Base-by-base conservation (phyloP, 352 stramenopile species). In the Elongisporangium undulatum region DNA sequence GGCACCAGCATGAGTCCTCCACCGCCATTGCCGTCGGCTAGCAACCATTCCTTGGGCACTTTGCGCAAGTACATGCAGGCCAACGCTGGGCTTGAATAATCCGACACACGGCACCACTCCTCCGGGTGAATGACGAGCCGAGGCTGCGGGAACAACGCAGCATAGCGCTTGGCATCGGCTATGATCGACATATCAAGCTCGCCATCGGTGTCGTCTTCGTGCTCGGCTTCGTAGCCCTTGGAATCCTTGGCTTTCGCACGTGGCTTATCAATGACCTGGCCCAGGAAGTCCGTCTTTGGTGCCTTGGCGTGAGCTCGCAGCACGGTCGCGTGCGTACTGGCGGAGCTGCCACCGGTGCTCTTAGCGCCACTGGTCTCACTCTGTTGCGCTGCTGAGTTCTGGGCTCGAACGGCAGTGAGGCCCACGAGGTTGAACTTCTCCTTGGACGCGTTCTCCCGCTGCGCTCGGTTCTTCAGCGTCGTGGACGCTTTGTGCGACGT, bases 101-200 rank as follows among this genome's bases (percentile, higher is more conserved):
- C 75, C 0, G 78, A 88, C 21, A 92, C 34, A 6, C 76, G 74
- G 61, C 78, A 90, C 83, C 78, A 91, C 56, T 94, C 83, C 16
- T 85, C 80, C 7, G 82, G 77, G n/a, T 89, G 80, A 0, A 93
- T 77, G 4, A 90, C 74, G 17, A 94, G 63, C 39, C 87, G 87
- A 0, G 81, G 75, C 2, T 74, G 45, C 0, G 85, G 82, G n/a
- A 83, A 72, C 4, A 59, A 24, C 19, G 51, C 38, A 2, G n/a
- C 22, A 20, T 64, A 34, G 4, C 9, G 29, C 29, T 41, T 41
- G 29, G 29, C 29, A 41, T 41, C 29, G 5, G 23, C 7, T 13
- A 17, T 53, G n/a, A 50, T 53, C 23, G 12, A 13, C 53, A 63
- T 60, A 3, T 72, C 58, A 13, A 68, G 62, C 3, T 81, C 69